Conservation (phyloP, 345 rosid genomes). For the Hypericum perforatum region DNA sequence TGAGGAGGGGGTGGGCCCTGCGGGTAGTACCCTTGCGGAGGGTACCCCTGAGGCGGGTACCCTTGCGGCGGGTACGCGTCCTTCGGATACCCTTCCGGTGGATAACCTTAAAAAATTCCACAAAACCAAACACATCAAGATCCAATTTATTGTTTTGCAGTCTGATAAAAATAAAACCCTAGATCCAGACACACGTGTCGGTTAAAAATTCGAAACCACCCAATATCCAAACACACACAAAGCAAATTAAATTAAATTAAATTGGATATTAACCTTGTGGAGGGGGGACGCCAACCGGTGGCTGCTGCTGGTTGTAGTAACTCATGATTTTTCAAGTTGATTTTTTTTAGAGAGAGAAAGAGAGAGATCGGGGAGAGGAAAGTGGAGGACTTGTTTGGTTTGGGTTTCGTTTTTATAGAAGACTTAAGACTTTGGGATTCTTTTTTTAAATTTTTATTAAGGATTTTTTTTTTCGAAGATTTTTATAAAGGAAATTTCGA, state of each 20-base stretch:
- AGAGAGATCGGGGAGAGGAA: neutral
- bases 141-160: constrained; percentile 4
- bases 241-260: neutral
- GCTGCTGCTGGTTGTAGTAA: constrained; percentile 73
- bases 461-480: too few relatives aligned
- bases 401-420: too few relatives aligned
- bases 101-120: constrained; percentile 47
- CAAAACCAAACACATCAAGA: constrained; percentile 12
- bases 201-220: neutral
- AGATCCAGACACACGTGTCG: neutral
- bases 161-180: neutral
- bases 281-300: constrained; percentile 90
- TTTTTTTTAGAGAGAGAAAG: neutral
- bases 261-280: constrained; percentile 49
- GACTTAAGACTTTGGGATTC: too few relatives aligned
- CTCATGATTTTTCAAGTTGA: too few relatives aligned
- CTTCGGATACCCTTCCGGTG: constrained; percentile 75
- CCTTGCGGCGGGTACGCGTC: constrained; percentile 62
- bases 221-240: neutral
- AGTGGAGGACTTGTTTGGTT: too few relatives aligned
- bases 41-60: constrained; percentile 41
- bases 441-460: too few relatives aligned
- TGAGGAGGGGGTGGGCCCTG: constrained; percentile 55
- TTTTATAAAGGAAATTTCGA: too few relatives aligned
- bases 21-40: constrained; percentile 42